Percentiles rank a stretch among this genome's conserved stretches.
Evolutionary conservation across 257 asterid species (phyloP).

Genomic region (Mentha longifolia): DNA sequence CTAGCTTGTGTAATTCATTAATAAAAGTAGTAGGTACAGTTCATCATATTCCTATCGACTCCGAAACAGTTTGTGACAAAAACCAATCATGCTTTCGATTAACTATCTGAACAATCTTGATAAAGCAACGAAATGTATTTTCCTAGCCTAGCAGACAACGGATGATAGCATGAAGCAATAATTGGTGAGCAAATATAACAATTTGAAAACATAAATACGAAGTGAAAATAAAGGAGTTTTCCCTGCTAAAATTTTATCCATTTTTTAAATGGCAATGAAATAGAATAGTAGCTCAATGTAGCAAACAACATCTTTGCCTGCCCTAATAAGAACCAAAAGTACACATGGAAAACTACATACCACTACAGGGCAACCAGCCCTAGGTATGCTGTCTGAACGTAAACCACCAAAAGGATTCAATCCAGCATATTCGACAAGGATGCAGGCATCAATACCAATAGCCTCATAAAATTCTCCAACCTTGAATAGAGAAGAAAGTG

Average conservation of each 20-base stretch:
- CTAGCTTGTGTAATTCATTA: background rate
- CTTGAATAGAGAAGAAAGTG: conserved; percentile 44
- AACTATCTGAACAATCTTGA: conserved; percentile 4
- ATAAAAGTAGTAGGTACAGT: background rate
- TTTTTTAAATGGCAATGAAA: background rate
- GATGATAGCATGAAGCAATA: conserved; percentile 8
- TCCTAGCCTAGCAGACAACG: background rate
- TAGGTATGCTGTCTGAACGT: conserved; percentile 89
- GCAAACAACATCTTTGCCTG: conserved; percentile 16
- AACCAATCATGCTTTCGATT: background rate
- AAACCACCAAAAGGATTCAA: conserved; percentile 97
- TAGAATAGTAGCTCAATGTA: background rate
- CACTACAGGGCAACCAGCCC: conserved; percentile 98
- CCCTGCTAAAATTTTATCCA: conserved; percentile 10
- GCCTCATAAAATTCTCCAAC: conserved; percentile 99
- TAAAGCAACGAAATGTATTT: background rate
- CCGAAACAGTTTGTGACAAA: background rate
- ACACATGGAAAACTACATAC: conserved; percentile 46
- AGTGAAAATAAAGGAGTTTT: background rate
- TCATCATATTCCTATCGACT: background rate
- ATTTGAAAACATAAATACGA: background rate
- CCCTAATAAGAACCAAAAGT: conserved; percentile 10
- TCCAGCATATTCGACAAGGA: conserved; percentile 98
- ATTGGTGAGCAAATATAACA: background rate
- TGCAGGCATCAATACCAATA: conserved; percentile 92